Conservation (phyloP, 345 rosid genomes). For the Linum tenue region DNA sequence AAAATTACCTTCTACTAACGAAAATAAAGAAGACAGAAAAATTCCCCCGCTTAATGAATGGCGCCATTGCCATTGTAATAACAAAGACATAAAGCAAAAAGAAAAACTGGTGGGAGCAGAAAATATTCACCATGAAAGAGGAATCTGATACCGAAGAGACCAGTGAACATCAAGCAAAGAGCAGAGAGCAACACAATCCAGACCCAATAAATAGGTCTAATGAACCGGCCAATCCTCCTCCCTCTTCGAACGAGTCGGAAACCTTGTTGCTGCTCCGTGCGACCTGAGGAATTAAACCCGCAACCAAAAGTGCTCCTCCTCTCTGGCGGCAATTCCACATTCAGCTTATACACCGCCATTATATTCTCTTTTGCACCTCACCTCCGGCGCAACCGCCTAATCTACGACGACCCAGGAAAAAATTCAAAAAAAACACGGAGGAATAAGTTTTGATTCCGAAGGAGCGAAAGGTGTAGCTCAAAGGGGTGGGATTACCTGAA, state of each 20-base stretch:
- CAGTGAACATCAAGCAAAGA: slow-evolving; percentile 38
- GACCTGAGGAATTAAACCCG: too few relatives aligned
- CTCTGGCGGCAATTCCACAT: too few relatives aligned
- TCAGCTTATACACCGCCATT: slow-evolving; percentile 5
- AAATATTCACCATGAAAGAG: slow-evolving; percentile 43
- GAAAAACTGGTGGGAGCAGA: neutral
- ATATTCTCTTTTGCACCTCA: neutral
- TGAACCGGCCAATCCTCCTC: slow-evolving; percentile 43
- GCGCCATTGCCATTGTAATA: neutral
- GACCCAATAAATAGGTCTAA: slow-evolving; percentile 34
- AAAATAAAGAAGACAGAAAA: neutral
- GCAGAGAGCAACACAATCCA: slow-evolving; percentile 36
- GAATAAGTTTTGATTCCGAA: neutral
- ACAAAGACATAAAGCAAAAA: neutral
- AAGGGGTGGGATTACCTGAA: neutral
- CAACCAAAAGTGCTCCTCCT: too few relatives aligned
- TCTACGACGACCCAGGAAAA: neutral
- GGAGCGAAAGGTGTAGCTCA: neutral
- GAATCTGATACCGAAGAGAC: slow-evolving; percentile 41
- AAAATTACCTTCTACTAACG: neutral
- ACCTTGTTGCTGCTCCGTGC: too few relatives aligned
- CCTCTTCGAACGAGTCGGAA: slow-evolving; percentile 38
- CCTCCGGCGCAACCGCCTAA: neutral
- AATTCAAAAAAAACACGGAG: too few relatives aligned
- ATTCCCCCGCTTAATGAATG: neutral